Conservation (phyloP, 495 filamentous ascomycete genomes). For the Aspergillus ostianus region DNA sequence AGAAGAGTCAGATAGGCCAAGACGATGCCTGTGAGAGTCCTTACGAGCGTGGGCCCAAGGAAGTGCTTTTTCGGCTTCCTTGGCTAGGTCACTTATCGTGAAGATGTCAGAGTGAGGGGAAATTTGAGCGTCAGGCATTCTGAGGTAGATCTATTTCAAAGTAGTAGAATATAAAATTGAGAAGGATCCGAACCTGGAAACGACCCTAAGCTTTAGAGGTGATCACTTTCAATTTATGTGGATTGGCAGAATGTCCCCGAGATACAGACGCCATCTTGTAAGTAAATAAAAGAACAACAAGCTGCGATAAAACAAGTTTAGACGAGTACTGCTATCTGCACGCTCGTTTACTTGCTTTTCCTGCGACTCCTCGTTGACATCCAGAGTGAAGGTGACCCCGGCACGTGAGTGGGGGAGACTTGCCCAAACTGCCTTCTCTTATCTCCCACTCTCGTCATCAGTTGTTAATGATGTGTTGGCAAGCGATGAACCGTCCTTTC, state of each 20-base stretch:
- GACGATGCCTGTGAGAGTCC: not conserved
- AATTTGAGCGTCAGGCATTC: not conserved
- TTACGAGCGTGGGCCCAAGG: slow-evolving; percentile 2
- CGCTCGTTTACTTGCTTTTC: too few species aligned
- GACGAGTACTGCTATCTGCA: too few species aligned
- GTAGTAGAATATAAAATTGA: too few species aligned
- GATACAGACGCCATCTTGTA: not conserved
- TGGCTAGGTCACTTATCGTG: slow-evolving; percentile 2
- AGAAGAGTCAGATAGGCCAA: not conserved
- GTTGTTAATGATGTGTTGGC: too few species aligned
- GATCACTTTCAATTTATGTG: not conserved
- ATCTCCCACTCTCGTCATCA: too few species aligned
- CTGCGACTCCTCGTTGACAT: too few species aligned
- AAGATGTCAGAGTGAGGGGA: slow-evolving; percentile 1
- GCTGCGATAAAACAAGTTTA: too few species aligned
- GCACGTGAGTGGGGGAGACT: too few species aligned
- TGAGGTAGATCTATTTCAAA: not conserved
- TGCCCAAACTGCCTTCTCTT: too few species aligned
- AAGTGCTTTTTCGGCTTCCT: slow-evolving; percentile 4
- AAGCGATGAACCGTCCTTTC: too few species aligned
- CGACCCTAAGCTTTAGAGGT: not conserved
- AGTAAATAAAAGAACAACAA: not conserved
- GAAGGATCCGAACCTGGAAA: not conserved
- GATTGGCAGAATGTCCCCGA: not conserved
- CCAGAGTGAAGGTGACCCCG: too few species aligned